These are phyloP conservation scores for Parafenestella ontariensis DNA, from an alignment of 2,329 filamentous ascomycete genomes.

Conservation along the genomic window DNA sequence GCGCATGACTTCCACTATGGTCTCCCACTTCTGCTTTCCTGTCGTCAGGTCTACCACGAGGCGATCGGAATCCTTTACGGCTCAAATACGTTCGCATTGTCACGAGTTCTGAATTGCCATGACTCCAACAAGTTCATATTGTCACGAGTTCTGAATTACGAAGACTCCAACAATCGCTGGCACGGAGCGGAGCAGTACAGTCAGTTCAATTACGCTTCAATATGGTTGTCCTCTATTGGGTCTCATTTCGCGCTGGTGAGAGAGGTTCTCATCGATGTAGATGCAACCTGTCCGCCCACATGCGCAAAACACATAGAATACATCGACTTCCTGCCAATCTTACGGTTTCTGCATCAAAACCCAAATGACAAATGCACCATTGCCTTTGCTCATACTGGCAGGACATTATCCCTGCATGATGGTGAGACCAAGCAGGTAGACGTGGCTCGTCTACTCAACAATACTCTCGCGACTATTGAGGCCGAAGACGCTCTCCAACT, in stretches of 20 bases:
- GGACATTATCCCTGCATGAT: too few species aligned
- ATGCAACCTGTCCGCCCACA: background rate
- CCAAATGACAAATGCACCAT: background rate
- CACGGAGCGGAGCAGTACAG: too few species aligned
- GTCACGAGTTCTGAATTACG: too few species aligned
- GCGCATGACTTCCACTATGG: background rate
- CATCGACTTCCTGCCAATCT: too few species aligned
- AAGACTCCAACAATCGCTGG: too few species aligned
- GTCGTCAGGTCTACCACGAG: slow-evolving; percentile 11
- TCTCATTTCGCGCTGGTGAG: too few species aligned
- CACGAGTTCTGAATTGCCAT: background rate
- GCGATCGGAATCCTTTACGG: slow-evolving; percentile 3
- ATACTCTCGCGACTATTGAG: background rate
- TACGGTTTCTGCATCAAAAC: too few species aligned
- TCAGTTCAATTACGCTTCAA: too few species aligned
- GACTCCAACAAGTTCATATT: too few species aligned
- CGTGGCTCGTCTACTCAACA: background rate
- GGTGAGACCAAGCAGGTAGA: background rate
- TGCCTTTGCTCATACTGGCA: background rate
- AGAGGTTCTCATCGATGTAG: background rate
- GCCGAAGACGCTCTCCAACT: background rate
- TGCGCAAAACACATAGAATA: too few species aligned
- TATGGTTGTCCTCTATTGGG: too few species aligned
- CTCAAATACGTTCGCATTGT: slow-evolving; percentile 5
- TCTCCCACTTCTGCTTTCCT: background rate